Evolutionary conservation across 768 basidiomycete genomes (phyloP).

Genomic region (Punctularia strigosozonata): DNA sequence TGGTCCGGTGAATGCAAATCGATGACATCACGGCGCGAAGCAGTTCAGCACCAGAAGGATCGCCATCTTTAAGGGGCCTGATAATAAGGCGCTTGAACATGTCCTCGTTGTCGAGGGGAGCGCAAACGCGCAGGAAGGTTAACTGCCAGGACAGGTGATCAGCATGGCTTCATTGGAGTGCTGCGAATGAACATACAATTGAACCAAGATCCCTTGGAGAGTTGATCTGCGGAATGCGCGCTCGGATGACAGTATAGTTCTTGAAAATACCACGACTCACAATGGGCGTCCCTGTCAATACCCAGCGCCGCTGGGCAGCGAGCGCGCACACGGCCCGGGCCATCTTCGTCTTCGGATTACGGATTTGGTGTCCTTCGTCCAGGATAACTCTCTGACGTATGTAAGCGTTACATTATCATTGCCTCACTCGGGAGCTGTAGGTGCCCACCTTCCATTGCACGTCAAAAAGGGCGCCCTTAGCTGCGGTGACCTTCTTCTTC

Average conservation of each 20-base stretch:
- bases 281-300: slow-evolving; percentile 79
- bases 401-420: not conserved
- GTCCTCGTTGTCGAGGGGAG: slow-evolving; percentile 72
- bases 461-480: slow-evolving; percentile 48
- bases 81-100: slow-evolving; percentile 72
- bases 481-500: slow-evolving; percentile 52
- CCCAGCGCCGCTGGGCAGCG: slow-evolving; percentile 66
- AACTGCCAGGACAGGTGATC: slow-evolving; percentile 84
- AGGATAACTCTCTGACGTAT: slow-evolving; percentile 53
- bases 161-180: no score
- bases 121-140: slow-evolving; percentile 77
- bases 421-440: no score
- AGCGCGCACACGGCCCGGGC: slow-evolving; percentile 54
- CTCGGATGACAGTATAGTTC: not conserved
- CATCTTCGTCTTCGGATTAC: slow-evolving; percentile 83
- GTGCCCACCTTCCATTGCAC: slow-evolving; percentile 72
- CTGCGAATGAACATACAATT: no score
- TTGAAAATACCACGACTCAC: slow-evolving; percentile 29
- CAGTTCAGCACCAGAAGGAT: slow-evolving; percentile 55
- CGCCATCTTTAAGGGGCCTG: slow-evolving; percentile 64
- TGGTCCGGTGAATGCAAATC: slow-evolving; percentile 71
- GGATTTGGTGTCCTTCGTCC: slow-evolving; percentile 83
- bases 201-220: slow-evolving; percentile 44
- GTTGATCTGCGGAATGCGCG: slow-evolving; percentile 51
- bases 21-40: slow-evolving; percentile 67